Base-by-base conservation (phyloP, 2,329 filamentous ascomycete species). In the Thelonectria discophora region DNA sequence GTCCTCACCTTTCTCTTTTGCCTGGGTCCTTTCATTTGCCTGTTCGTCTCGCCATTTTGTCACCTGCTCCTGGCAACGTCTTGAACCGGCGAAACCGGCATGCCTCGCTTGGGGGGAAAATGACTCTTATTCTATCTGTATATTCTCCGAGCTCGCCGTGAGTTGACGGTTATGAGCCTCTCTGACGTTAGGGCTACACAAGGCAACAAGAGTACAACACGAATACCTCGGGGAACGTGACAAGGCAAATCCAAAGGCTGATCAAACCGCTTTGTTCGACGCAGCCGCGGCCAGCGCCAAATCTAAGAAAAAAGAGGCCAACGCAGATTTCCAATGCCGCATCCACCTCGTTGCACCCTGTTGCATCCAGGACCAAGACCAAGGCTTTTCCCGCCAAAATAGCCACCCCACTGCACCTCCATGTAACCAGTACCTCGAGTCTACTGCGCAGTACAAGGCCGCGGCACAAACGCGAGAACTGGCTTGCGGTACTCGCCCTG, bases 241-340 rank as follows among this genome's bases (percentile, higher is more conserved):
- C 47, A 27, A 27, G 55, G 30, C 30, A 15, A 32, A 20, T 30
- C n/a, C 54, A 56, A 24, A 24, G 6, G 21, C 52, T 47, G 52
- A 21, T 47, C 48, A 55, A 27, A 15, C n/a, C 21, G 32, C 56
- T 58, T 47, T 47, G 45, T 49, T 55, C 43, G 46, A 59, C 49
- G 56, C 50, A 54, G 37, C 50, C 47, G 60, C 50, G 55, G 55
- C 52, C 57, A 27, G 42, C 57, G 39, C 59, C 49, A 48, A 53
- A 5, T 11, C n/a, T n/a, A 24, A 24, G 21, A 24, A 24, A 24
- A 24, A 24, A 30, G 11, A 37, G 50, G 55, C 46, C 21, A 49
- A 59, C 57, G 57, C 58, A 63, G 62, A 69, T 70, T 68, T 69
- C 65, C 69, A 71, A 67, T 65, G 60, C 60, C 34, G 58, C 64